Conservation (phyloP, 2,329 filamentous ascomycete genomes). For the Aspergillus neoniger region DNA sequence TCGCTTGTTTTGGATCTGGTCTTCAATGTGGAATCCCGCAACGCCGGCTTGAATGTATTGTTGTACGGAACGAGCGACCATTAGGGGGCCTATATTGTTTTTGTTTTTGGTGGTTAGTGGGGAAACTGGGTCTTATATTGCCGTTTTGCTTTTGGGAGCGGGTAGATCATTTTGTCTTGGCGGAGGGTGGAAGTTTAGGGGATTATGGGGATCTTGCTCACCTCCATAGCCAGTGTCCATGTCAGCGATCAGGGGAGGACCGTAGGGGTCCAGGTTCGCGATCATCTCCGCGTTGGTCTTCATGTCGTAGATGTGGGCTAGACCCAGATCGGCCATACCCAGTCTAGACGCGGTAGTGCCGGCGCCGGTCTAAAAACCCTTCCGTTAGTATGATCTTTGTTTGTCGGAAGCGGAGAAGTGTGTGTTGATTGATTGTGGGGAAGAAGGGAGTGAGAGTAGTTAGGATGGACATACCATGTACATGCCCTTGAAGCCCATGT, state of each 20-base stretch:
- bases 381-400: not conserved
- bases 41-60: slow-evolving; percentile 56
- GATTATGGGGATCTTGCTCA: slow-evolving; percentile 13
- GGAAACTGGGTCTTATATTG: not conserved
- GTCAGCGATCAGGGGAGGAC: slow-evolving; percentile 61
- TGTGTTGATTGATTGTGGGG: not conserved
- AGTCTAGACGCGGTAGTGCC: slow-evolving; percentile 63
- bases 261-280: slow-evolving; percentile 56
- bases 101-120: not conserved
- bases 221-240: slow-evolving; percentile 58
- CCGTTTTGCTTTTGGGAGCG: slow-evolving; percentile 18
- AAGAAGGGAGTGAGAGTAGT: not conserved
- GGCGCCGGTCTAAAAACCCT: slow-evolving; percentile 56
- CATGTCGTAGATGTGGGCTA: slow-evolving; percentile 66
- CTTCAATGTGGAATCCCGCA: slow-evolving; percentile 60
- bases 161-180: too few species aligned
- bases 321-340: slow-evolving; percentile 64
- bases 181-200: too few species aligned
- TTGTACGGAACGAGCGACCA: slow-evolving; percentile 51
- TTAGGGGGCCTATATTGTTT: slow-evolving; percentile 33
- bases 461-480: slow-evolving; percentile 59
- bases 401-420: too few species aligned
- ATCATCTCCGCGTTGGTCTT: slow-evolving; percentile 65
- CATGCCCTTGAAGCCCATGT: slow-evolving; percentile 63
- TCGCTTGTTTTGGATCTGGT: slow-evolving; percentile 52